Evolutionary conservation across 768 basidiomycete species (phyloP).

Genomic region (Amanita thiersii): DNA sequence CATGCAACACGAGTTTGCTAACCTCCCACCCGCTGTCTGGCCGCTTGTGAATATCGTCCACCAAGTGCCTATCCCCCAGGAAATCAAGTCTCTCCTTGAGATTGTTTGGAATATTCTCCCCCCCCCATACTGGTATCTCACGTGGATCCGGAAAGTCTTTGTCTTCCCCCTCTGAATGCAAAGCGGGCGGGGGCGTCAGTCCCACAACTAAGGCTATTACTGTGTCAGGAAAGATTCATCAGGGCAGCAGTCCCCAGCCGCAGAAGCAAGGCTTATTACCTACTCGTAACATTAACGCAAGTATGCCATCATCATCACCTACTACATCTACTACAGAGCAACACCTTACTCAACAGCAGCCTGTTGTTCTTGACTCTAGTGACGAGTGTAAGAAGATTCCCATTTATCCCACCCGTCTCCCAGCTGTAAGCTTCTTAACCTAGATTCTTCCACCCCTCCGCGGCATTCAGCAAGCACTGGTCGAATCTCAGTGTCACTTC

Average conservation of each 20-base stretch:
- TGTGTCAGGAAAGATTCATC: slow-evolving; percentile 36
- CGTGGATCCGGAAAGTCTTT: slow-evolving; percentile 16
- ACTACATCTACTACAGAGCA: slow-evolving; percentile 38
- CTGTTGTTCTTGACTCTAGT: slow-evolving; percentile 25
- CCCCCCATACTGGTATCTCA: neutral
- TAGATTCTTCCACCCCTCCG: slow-evolving; percentile 40
- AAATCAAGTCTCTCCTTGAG: slow-evolving; percentile 63
- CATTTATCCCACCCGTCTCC: slow-evolving; percentile 57
- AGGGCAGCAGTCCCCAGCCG: slow-evolving; percentile 48
- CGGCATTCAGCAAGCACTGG: slow-evolving; percentile 35
- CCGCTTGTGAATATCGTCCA: slow-evolving; percentile 70
- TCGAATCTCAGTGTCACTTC: slow-evolving; percentile 18
- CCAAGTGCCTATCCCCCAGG: slow-evolving; percentile 62
- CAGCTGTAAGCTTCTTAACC: slow-evolving; percentile 48
- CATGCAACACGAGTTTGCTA: slow-evolving; percentile 42
- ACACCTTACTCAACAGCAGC: slow-evolving; percentile 35
- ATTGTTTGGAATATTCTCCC: slow-evolving; percentile 32
- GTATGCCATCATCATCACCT: slow-evolving; percentile 36
- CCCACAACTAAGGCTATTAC: slow-evolving; percentile 31
- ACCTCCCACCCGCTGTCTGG: slow-evolving; percentile 73
- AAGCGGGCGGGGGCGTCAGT: slow-evolving; percentile 33
- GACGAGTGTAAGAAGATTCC: slow-evolving; percentile 39
- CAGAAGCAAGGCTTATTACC: slow-evolving; percentile 31
- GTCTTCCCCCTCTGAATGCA: slow-evolving; percentile 32
- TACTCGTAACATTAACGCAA: slow-evolving; percentile 31